Conservation (phyloP, 2,329 filamentous ascomycete species). For the Penicillium sp. region DNA sequence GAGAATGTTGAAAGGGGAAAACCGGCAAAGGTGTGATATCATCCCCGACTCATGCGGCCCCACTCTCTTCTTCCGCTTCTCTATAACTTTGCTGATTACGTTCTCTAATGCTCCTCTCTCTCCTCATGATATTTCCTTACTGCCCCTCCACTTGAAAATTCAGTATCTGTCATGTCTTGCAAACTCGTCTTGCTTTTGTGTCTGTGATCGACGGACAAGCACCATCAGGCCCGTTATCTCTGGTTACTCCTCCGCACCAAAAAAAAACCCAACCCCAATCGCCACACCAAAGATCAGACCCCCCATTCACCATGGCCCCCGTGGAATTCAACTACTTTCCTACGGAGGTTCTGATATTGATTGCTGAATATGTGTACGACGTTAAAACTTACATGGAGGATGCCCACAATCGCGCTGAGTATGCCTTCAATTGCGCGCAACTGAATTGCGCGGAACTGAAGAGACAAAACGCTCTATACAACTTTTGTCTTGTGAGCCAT, state of each 20-base stretch:
- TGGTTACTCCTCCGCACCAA: neutral
- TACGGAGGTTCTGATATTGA: constrained; percentile 54
- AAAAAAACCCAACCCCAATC: neutral
- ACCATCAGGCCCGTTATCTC: neutral
- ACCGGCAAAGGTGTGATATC: constrained; percentile 4
- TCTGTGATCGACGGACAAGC: neutral
- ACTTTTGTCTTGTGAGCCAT: constrained; percentile 53
- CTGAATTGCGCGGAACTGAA: too few relatives aligned
- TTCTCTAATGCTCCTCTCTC: neutral
- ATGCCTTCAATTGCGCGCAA: too few relatives aligned
- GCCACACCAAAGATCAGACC: neutral
- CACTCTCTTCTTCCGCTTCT: constrained; percentile 3
- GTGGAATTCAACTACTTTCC: constrained; percentile 43
- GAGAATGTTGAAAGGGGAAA: neutral
- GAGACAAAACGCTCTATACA: constrained; percentile 49
- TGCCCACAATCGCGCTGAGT: neutral
- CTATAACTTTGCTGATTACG: neutral
- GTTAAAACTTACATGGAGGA: neutral
- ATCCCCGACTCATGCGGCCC: constrained; percentile 5
- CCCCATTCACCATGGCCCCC: neutral
- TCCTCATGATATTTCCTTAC: neutral
- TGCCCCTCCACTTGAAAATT: neutral
- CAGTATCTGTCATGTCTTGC: neutral
- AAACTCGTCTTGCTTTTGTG: neutral
- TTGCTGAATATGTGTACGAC: constrained; percentile 45